phyloP scores from a whole-genome alignment of 1,284 basidiomycete species.

The Ustilago sp. region DNA sequence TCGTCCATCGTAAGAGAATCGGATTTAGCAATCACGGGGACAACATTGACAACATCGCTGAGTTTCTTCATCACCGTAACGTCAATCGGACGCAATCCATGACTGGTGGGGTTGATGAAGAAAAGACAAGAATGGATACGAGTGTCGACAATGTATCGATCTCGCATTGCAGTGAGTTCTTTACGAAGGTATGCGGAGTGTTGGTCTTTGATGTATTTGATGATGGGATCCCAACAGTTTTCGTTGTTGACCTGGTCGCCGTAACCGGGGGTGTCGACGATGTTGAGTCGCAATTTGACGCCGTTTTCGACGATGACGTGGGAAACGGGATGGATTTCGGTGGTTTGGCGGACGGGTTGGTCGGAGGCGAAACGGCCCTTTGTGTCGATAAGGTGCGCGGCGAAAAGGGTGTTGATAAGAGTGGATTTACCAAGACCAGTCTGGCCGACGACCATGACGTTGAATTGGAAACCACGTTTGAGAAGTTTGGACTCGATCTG shows the following conservation, averaged over 20 bases:
- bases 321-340: slow-evolving; percentile 93
- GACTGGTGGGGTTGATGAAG: slow-evolving; percentile 82
- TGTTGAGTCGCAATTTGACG: slow-evolving; percentile 93
- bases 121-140: slow-evolving; percentile 98
- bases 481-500: slow-evolving; percentile 99
- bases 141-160: slow-evolving; percentile 97
- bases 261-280: slow-evolving; percentile 98
- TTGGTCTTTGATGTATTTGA: slow-evolving; percentile 99
- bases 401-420: slow-evolving; percentile 98
- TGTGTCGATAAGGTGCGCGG: slow-evolving; percentile 95
- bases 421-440: slow-evolving; percentile 98
- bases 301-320: slow-evolving; percentile 98
- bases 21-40: slow-evolving; percentile 98
- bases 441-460: slow-evolving; percentile 79
- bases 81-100: slow-evolving; percentile 76
- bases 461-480: slow-evolving; percentile 99
- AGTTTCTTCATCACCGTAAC: slow-evolving; percentile 99
- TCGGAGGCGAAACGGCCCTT: slow-evolving; percentile 91
- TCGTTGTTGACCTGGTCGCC: slow-evolving; percentile 99
- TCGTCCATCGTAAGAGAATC: slow-evolving; percentile 95
- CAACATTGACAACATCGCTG: slow-evolving; percentile 97
- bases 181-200: slow-evolving; percentile 98
- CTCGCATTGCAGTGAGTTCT: slow-evolving; percentile 97
- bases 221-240: slow-evolving; percentile 98
- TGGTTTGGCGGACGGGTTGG: slow-evolving; percentile 89